These are phyloP conservation scores for Canariomyces notabilis DNA, from an alignment of 2,329 filamentous ascomycete species.

Conservation along the genomic window DNA sequence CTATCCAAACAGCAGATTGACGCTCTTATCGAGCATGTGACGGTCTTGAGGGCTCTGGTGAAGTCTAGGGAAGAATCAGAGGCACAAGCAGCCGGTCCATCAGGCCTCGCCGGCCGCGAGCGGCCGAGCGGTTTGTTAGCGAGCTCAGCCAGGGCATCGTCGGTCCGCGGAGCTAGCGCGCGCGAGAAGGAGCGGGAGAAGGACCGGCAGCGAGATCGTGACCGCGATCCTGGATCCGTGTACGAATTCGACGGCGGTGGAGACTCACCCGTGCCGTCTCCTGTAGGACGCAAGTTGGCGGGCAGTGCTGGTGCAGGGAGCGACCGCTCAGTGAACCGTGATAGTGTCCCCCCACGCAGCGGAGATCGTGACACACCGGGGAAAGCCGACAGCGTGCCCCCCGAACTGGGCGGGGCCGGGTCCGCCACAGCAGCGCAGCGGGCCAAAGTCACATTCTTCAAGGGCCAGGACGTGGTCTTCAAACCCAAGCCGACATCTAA, in stretches of 20 bases:
- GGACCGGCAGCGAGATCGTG: constrained; percentile 27
- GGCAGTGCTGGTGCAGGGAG: constrained; percentile 30
- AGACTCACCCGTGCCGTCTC: constrained; percentile 40
- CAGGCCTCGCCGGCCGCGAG: constrained; percentile 22
- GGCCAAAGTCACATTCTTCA: constrained; percentile 53
- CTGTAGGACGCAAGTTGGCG: constrained; percentile 35
- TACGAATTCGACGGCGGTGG: constrained; percentile 42
- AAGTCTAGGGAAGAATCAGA: constrained; percentile 37
- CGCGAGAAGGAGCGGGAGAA: constrained; percentile 26
- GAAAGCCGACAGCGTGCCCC: constrained; percentile 53
- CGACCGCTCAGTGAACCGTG: constrained; percentile 30
- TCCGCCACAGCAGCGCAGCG: constrained; percentile 35
- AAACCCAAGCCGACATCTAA: constrained; percentile 50
- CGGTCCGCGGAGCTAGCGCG: constrained; percentile 14
- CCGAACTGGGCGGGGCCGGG: constrained; percentile 30
- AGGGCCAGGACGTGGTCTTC: constrained; percentile 63
- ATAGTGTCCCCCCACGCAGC: constrained; percentile 33
- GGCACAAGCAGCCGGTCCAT: constrained; percentile 20
- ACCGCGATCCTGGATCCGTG: constrained; percentile 33
- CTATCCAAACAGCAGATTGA: constrained; percentile 32
- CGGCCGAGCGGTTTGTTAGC: constrained; percentile 20
- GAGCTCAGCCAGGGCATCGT: constrained; percentile 14
- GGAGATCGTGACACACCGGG: constrained; percentile 49
- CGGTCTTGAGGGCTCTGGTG: constrained; percentile 36
- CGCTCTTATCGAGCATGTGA: constrained; percentile 35